Evolutionary conservation across 169 alveolate species (phyloP).

Genomic region (Plasmodium inui): DNA sequence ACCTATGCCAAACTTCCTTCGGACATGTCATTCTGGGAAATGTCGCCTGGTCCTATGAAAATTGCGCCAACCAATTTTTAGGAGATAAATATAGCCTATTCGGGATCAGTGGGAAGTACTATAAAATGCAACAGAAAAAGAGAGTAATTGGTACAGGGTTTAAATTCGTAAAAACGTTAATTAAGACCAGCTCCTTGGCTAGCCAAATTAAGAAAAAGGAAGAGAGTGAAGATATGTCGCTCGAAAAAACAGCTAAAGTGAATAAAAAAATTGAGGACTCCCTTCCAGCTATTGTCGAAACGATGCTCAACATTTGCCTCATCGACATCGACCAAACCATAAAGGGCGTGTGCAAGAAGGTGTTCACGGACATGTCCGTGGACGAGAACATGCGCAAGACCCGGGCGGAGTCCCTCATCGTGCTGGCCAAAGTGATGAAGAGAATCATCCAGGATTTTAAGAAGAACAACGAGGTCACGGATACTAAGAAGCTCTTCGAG

Average conservation of each 20-base stretch:
- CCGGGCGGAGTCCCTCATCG: constrained; percentile 91
- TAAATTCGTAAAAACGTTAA: constrained; percentile 84
- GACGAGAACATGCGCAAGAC: constrained; percentile 85
- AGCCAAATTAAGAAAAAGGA: constrained; percentile 80
- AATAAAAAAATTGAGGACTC: constrained; percentile 86
- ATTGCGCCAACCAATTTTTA: constrained; percentile 89
- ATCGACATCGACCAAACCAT: constrained; percentile 92
- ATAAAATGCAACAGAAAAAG: constrained; percentile 87
- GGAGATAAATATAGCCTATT: constrained; percentile 89
- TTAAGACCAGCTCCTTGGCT: constrained; percentile 87
- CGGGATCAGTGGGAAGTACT: constrained; percentile 89
- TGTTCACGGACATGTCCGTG: constrained; percentile 91
- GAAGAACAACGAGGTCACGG: constrained; percentile 56
- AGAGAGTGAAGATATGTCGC: constrained; percentile 66
- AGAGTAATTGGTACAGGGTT: constrained; percentile 84
- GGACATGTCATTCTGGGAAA: constrained; percentile 90
- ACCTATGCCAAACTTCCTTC: constrained; percentile 88
- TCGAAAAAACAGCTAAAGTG: constrained; percentile 81
- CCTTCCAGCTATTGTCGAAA: constrained; percentile 89
- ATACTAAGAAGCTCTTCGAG: constrained; percentile 64
- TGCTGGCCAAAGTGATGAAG: constrained; percentile 87
- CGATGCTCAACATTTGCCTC: constrained; percentile 90
- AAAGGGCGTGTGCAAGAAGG: constrained; percentile 88
- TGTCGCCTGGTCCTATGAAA: constrained; percentile 93
- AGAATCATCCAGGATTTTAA: constrained; percentile 72